A percentile compares a stretch with the other conserved stretches of the same genome.
Evolutionary conservation across 768 basidiomycete species (phyloP).

Genomic region (Leccinum variicolor): DNA sequence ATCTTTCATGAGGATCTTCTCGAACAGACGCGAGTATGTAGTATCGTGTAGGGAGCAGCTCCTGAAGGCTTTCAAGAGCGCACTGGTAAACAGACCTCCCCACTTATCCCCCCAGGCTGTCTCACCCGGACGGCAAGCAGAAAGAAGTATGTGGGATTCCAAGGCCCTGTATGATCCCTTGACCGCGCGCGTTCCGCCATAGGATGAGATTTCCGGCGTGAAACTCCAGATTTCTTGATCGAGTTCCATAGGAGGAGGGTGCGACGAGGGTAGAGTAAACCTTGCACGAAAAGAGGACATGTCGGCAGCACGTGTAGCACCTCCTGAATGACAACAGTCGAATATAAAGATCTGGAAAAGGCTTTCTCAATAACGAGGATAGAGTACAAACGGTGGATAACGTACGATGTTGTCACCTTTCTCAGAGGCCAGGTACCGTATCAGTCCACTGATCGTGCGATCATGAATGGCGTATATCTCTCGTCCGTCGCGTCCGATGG

Average conservation of each 20-base stretch:
- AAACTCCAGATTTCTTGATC: conserved; percentile 6
- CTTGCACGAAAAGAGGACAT: conserved; percentile 2
- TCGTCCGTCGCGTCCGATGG: conserved; percentile 2
- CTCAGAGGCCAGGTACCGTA: conserved; percentile 12
- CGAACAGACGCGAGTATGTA: conserved; percentile 12
- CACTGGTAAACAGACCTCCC: conserved; percentile 19
- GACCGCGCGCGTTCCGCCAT: conserved; percentile 4
- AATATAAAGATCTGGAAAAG: conserved; percentile 13
- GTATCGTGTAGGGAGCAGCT: conserved; percentile 10
- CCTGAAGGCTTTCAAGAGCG: conserved; percentile 14
- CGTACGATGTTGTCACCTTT: conserved; percentile 21
- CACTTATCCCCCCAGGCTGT: conserved; percentile 9
- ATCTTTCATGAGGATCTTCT: background rate
- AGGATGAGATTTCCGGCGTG: background rate
- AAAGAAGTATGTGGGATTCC: conserved; percentile 20
- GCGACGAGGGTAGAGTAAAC: conserved; percentile 6
- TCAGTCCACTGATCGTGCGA: conserved; percentile 11
- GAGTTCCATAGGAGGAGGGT: conserved; percentile 12
- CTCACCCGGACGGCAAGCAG: conserved; percentile 20
- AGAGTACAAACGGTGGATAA: background rate
- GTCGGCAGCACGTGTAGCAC: conserved; percentile 4
- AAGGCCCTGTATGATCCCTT: conserved; percentile 13
- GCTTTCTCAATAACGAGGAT: background rate
- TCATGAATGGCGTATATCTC: conserved; percentile 13
- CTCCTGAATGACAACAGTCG: conserved; percentile 22